A percentile compares a stretch with the other conserved stretches of the same genome.
Conservation (phyloP, 2,329 filamentous ascomycete species). For the Trichoderma sp. region DNA sequence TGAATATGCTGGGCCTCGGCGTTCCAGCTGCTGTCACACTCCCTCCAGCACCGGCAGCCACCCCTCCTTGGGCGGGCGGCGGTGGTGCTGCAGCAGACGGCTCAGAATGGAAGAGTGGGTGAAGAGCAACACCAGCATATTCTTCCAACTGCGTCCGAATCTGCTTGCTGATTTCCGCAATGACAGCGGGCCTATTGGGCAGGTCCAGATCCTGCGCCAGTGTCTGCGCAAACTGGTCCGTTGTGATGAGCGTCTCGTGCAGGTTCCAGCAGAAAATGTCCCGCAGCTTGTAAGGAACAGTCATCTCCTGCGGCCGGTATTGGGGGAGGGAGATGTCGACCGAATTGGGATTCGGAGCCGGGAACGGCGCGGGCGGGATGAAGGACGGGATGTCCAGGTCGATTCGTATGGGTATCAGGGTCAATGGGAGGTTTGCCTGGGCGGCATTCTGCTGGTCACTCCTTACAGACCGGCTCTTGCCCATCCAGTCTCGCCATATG, state of each 20-base stretch:
- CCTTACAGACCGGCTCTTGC: constrained; percentile 58
- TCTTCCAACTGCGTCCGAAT: constrained; percentile 95
- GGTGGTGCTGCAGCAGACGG: constrained; percentile 30
- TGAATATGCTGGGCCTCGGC: constrained; percentile 32
- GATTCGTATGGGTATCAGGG: constrained; percentile 91
- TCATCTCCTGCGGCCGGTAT: constrained; percentile 75
- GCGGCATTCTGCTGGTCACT: constrained; percentile 60
- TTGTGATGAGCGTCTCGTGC: constrained; percentile 89
- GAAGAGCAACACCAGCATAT: constrained; percentile 89
- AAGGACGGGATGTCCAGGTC: constrained; percentile 87
- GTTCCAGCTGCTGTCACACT: constrained; percentile 28
- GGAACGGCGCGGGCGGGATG: constrained; percentile 62
- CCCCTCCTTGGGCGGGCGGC: constrained; percentile 8
- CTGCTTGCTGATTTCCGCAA: constrained; percentile 83
- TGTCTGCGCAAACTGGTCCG: constrained; percentile 88
- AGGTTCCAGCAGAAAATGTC: constrained; percentile 98
- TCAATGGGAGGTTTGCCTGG: constrained; percentile 76
- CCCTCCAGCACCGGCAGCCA: constrained; percentile 15
- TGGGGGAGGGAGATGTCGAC: constrained; percentile 72
- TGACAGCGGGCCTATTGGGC: constrained; percentile 66
- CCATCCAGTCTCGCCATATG: constrained; percentile 95
- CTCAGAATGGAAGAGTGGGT: constrained; percentile 79
- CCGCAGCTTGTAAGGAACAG: constrained; percentile 81
- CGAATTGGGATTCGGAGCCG: constrained; percentile 57
- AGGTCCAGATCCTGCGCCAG: constrained; percentile 93